phyloP scores from a whole-genome alignment of 768 basidiomycete species.

The Mycena leptocephala region DNA sequence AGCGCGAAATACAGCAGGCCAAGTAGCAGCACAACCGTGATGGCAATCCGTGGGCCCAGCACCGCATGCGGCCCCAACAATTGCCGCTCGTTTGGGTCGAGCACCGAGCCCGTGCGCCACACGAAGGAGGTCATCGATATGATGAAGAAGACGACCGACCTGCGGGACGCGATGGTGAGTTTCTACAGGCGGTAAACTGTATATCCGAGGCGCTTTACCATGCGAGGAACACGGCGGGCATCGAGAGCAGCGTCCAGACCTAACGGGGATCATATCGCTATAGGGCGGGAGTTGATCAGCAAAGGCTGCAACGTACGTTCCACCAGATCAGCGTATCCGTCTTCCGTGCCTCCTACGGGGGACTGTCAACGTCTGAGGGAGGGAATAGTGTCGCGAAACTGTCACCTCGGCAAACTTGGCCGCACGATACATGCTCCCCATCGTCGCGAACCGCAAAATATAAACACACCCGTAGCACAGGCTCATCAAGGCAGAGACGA shows the following conservation, averaged over 20 bases:
- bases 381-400: background rate
- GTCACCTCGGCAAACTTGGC: constrained; percentile 81
- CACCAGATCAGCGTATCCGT: constrained; percentile 51
- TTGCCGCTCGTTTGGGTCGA: constrained; percentile 54
- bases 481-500: constrained; percentile 80
- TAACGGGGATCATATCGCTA: background rate
- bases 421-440: constrained; percentile 82
- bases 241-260: constrained; percentile 73
- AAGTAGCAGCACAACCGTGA: constrained; percentile 69
- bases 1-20: constrained; percentile 76
- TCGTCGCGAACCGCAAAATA: constrained; percentile 79
- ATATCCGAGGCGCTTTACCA: constrained; percentile 57
- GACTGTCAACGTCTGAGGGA: background rate
- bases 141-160: constrained; percentile 81
- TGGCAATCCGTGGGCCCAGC: constrained; percentile 68
- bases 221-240: constrained; percentile 81
- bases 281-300: too few species aligned
- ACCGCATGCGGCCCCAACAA: constrained; percentile 57
- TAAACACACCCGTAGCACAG: constrained; percentile 83
- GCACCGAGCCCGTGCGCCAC: constrained; percentile 75
- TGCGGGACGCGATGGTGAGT: constrained; percentile 33
- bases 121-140: constrained; percentile 77
- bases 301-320: constrained; percentile 56
- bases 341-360: constrained; percentile 68
- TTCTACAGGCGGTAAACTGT: background rate